Conservation (phyloP, 2,329 filamentous ascomycete genomes). For the Penicillium sp. region DNA sequence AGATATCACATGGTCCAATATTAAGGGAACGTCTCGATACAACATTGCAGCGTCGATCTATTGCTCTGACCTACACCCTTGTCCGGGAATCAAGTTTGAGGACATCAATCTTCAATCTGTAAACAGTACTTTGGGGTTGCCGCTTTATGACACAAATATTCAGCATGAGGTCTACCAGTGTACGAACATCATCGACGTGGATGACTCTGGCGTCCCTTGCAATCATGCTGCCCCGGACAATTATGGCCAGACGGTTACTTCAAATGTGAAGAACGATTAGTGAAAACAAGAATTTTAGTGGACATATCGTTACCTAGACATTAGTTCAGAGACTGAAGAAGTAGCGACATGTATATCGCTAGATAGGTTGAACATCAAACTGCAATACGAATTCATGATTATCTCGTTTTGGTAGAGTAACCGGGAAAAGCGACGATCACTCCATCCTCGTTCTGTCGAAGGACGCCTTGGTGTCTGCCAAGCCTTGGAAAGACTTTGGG, state of each 20-base stretch:
- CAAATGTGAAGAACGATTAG: conserved; percentile 13
- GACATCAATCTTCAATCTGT: conserved; percentile 48
- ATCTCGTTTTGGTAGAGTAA: no score
- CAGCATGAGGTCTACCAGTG: conserved; percentile 44
- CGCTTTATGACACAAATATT: conserved; percentile 25
- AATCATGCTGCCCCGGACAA: conserved; percentile 27
- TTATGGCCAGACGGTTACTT: conserved; percentile 17
- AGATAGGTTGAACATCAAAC: no score
- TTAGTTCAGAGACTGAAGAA: no score
- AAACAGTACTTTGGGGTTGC: conserved; percentile 31
- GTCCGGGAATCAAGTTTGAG: conserved; percentile 48
- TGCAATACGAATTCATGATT: no score
- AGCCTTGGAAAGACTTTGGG: neutral
- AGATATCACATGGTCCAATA: conserved; percentile 52
- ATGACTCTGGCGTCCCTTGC: conserved; percentile 24
- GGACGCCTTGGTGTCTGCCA: conserved; percentile 32
- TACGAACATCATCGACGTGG: conserved; percentile 38
- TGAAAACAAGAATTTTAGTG: no score
- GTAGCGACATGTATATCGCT: no score
- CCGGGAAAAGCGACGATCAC: no score
- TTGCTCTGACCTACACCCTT: conserved; percentile 45
- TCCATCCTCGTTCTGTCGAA: no score
- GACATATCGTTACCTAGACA: no score
- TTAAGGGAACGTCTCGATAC: conserved; percentile 51
- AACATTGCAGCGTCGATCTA: conserved; percentile 52